These are phyloP conservation scores for Biscutella laevigata DNA, from an alignment of 441 rosid genomes.

Conservation along the genomic window DNA sequence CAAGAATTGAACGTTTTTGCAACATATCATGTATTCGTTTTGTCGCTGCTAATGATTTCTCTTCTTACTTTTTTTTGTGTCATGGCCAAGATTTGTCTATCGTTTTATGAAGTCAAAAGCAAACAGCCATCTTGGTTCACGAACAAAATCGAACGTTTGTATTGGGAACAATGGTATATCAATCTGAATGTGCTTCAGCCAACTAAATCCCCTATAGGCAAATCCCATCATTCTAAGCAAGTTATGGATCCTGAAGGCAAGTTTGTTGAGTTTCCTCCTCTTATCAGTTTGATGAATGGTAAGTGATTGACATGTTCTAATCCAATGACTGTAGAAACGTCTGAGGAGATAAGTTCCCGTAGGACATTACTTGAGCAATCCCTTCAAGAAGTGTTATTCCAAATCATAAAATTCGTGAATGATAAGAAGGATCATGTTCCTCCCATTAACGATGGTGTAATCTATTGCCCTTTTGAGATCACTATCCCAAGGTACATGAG, in stretches of 20 bases:
- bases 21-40: neutral
- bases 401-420: conserved; percentile 79
- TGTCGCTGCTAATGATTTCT: neutral
- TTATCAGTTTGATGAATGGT: no score
- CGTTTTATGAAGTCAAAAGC: conserved; percentile 82
- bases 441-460: conserved; percentile 63
- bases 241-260: conserved; percentile 63
- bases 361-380: conserved; percentile 69
- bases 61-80: neutral
- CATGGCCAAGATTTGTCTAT: conserved; percentile 59
- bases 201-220: conserved; percentile 43
- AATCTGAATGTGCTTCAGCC: conserved; percentile 75
- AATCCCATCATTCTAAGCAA: conserved; percentile 56
- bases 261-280: neutral
- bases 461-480: conserved; percentile 79
- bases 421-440: conserved; percentile 96
- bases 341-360: conserved; percentile 55
- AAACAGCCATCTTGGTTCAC: conserved; percentile 84
- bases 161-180: conserved; percentile 90
- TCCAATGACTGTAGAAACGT: conserved; percentile 33
- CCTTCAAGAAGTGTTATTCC: conserved; percentile 76
- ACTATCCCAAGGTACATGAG: conserved; percentile 63
- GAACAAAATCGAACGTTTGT: conserved; percentile 51
- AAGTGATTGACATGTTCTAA: neutral
- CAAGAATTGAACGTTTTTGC: neutral